Base-by-base conservation (phyloP, 768 basidiomycete species). In the Mycena sanguinolenta region DNA sequence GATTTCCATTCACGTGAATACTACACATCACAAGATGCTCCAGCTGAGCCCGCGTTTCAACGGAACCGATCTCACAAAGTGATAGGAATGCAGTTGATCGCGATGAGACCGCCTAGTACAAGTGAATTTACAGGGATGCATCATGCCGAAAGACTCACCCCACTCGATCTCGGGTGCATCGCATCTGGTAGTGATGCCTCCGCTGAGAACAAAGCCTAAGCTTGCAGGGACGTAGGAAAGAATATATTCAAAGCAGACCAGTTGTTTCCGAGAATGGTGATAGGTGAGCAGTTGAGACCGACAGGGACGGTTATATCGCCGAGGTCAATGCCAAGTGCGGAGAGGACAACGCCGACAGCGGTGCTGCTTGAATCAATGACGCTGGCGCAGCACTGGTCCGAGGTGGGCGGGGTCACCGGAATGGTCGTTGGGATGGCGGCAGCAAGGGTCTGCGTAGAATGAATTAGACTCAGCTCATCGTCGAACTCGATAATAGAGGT, bases 111-210 rank as follows among this genome's bases (percentile, higher is more conserved):
- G 10, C 63, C 63, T 65, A 12, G 10, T 21, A 17, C 32, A 12
- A 36, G 4, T 39, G 13, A 54, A 25, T 7, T 23, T 9, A 10
- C 25, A 3, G 52, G 14, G 4, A 5, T 16, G 6, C 30, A 25
- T 2, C 13, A n/a, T 1, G n/a, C 8, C 8, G 34, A 32, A 19
- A 3, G 34, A 55, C 63, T 21, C 32, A 65, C 53, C 53, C 59
- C 64, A 71, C 59, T 62, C 69, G n/a, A 39, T 54, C 52, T 46
- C 42, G 55, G 64, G 64, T 12, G 64, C 64, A 14, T 65, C 64
- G 44, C 64, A 65, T 42, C 21, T 23, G 9, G 30, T 30, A n/a
- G 55, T 65, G 32, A 30, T 28, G 32, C 54, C 42, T 17, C 64
- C 64, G 42, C 64, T 65, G 17, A 2, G 28, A 5, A 23, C 16